Percentiles rank a stretch among this genome's conserved stretches.
phyloP scores from a whole-genome alignment of 2,329 filamentous ascomycete species.

The Escovopsis sp. region DNA sequence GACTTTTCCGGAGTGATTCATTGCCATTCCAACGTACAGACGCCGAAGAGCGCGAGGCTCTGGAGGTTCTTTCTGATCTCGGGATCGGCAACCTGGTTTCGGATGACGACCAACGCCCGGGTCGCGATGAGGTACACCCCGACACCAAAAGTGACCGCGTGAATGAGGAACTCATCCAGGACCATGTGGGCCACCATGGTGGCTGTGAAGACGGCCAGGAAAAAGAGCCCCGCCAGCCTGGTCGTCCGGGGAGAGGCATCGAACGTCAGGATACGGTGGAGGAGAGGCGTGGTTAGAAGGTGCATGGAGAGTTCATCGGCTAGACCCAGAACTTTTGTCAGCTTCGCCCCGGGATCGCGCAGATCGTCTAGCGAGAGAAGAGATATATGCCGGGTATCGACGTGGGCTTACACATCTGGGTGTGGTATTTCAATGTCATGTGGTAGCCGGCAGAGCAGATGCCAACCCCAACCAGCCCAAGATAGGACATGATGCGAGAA shows the following conservation, averaged over 20 bases:
- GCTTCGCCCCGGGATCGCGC: no score
- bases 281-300: conserved; percentile 24
- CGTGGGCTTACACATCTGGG: conserved; percentile 18
- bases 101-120: conserved; percentile 16
- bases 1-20: no score
- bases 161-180: conserved; percentile 27
- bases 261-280: conserved; percentile 26
- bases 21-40: conserved; percentile 5
- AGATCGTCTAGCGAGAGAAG: background rate
- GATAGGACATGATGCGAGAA: conserved; percentile 13
- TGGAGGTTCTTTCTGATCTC: conserved; percentile 8
- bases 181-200: conserved; percentile 27
- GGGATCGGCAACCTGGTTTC: conserved; percentile 16
- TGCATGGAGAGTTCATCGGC: conserved; percentile 28
- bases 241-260: conserved; percentile 13
- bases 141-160: conserved; percentile 21
- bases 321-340: conserved; percentile 1
- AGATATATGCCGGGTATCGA: background rate
- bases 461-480: conserved; percentile 22
- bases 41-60: conserved; percentile 9
- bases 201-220: conserved; percentile 12
- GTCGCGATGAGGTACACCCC: conserved; percentile 21
- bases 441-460: conserved; percentile 19
- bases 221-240: conserved; percentile 9
- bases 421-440: conserved; percentile 21